Evolutionary conservation across 2,329 filamentous ascomycete genomes (phyloP).

Genomic region (Verticillium zaregamsianum): DNA sequence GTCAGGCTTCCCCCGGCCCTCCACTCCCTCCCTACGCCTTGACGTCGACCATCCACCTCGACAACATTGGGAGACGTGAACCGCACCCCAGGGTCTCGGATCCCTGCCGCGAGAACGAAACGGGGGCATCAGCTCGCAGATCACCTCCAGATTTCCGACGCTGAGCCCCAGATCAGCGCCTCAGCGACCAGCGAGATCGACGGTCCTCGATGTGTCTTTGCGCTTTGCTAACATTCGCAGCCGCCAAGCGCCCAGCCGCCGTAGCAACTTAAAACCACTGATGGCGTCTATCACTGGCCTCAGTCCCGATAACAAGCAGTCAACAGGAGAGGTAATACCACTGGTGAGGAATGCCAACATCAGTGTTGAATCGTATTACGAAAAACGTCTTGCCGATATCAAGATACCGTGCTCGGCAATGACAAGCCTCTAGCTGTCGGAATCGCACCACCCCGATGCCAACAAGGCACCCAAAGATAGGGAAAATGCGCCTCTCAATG

Average conservation of each 20-base stretch:
- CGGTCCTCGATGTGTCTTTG: neutral
- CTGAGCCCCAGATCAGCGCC: neutral
- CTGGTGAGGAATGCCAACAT: neutral
- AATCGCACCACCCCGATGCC: neutral
- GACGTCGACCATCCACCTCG: neutral
- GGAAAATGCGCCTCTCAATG: neutral
- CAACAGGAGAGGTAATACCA: neutral
- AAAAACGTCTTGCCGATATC: neutral
- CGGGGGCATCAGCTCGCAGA: neutral
- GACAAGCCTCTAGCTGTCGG: neutral
- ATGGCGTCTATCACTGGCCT: neutral
- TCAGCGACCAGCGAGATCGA: neutral
- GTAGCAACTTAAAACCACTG: neutral
- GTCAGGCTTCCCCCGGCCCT: conserved; percentile 3
- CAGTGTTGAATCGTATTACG: neutral
- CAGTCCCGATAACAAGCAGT: neutral
- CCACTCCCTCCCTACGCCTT: neutral
- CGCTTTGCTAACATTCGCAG: neutral
- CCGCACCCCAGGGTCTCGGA: neutral
- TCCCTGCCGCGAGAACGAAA: neutral
- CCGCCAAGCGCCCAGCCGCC: neutral
- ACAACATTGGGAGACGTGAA: neutral
- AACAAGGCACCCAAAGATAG: neutral
- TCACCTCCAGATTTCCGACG: neutral
- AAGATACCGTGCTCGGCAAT: neutral